Evolutionary conservation across 2,329 filamentous ascomycete genomes (phyloP), one percentile per base, ranked within the genome.

Genomic region (Xylariomycetidae sp.): DNA sequence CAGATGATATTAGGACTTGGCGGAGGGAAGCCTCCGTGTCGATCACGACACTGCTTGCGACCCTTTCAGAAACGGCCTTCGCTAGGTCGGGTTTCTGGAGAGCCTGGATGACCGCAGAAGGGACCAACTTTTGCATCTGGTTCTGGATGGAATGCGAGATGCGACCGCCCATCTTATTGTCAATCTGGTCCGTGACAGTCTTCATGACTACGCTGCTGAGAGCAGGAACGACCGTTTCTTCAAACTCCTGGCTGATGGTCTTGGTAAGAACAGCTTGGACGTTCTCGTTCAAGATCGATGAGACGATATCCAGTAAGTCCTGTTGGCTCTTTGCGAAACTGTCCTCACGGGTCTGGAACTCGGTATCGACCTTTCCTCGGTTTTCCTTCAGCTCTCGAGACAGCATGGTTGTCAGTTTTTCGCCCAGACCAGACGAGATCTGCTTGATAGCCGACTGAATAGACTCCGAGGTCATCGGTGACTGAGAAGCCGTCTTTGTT

Each of bases 181-280:
- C 73, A 16, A 97, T 69, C 54, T 86, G 80, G 41, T 84, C 81
- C 34, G 82, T 75, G 17, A 95, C 70, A 4, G 82, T 74, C 41
- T 78, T 75, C 27, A 77, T 71, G 11, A 85, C 79, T 26, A 81
- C 70, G 32, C 80, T 73, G 25, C 80, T 74, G 36, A 97, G 67
- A 19, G 80, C 70, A 9, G 92, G 90, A 33, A 95, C 68, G 27
- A 96, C 77, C 11, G 80, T 72, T 35, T 80, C 72, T 41, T 86
- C 76, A 45, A 95, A 86, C 57, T 85, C 84, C 30, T 80, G 73
- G 29, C 78, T 76, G 31, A 95, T 81, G 46, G 94, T 85, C 40
- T 79, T 80, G 40, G 80, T 72, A 23, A 96, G 72, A 15, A 86
- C 85, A 50, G 84, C 81, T 58, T 81, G 72, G 14, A 76, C 79